Evolutionary conservation across 1,284 basidiomycete species (phyloP), one percentile per base, ranked within the genome.

Genomic region (Apiotrichum brassicae): DNA sequence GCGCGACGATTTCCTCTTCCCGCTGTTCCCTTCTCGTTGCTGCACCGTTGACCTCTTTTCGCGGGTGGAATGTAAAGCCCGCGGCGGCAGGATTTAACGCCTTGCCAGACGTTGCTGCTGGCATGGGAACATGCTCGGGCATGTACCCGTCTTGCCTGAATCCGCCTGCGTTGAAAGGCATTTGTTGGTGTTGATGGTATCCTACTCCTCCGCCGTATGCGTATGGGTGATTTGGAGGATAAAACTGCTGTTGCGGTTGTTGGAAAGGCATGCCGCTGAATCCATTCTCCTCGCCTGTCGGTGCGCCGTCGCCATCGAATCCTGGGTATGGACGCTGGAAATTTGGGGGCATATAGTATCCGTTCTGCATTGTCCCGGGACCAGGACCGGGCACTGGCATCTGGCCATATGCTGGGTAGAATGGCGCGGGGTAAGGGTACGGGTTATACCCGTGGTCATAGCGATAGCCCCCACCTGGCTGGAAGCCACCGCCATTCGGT

Each of bases 331-430:
- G 46, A n/a, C 46, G 46, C 11, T 20, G 28, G 39, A 26, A 47
- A 36, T 34, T 47, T 30, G 30, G 18, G 4, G 22, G 38, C 30
- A 48, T 41, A 35, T 52, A 58, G 50, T 64, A 68, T 4, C 59
- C 64, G 48, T 69, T 69, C 56, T 71, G 69, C 64, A 71, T 66
- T 2, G 66, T 68, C 33, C 57, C 63, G 3, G 68, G 68, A 16
- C 69, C 69, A 3, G 68, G 58, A 4, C 58, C 58, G 14, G 58
- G 66, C 8, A 63, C 61, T 6, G 64, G 67, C 58, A 65, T 59
- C 34, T 59, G 62, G 19, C 51, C 53, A 36, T 59, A 58, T 4
- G 46, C 57, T 23, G 39, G 52, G 48, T 48, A 55, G 48, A 48
- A 56, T 24, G 53, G 54, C 2, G 36, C 43, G 18, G 42, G 52